phyloP scores from a whole-genome alignment of 148 eudicot genomes.

The Rhododendron simsii region DNA sequence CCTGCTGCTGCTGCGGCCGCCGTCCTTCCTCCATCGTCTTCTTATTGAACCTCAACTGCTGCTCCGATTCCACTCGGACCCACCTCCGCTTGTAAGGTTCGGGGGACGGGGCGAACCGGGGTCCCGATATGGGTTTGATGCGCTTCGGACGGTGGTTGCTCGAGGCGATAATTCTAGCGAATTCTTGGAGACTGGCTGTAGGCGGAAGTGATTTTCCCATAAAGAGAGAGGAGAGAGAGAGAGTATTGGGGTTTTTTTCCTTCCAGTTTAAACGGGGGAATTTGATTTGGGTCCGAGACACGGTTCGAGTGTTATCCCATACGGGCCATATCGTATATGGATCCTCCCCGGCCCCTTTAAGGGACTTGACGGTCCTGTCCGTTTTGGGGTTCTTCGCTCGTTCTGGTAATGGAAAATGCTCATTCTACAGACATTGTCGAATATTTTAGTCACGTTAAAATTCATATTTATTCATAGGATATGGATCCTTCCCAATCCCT shows the following conservation, averaged over 20 bases:
- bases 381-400: no score
- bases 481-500: no score
- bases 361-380: no score
- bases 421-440: no score
- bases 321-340: no score
- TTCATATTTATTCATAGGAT: no score
- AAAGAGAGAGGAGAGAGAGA: neutral
- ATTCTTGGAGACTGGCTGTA: slow-evolving; percentile 23
- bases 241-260: neutral
- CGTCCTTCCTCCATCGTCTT: slow-evolving; percentile 20
- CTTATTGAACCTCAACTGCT: slow-evolving; percentile 8
- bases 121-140: slow-evolving; percentile 17
- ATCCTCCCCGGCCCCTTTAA: no score
- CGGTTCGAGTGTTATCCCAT: neutral
- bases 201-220: slow-evolving; percentile 49
- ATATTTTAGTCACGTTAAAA: no score
- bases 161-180: slow-evolving; percentile 29
- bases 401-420: no score
- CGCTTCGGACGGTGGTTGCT: slow-evolving; percentile 25
- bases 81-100: slow-evolving; percentile 9
- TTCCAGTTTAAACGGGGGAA: neutral
- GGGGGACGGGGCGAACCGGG: slow-evolving; percentile 5
- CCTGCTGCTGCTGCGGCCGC: neutral
- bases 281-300: neutral
- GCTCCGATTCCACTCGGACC: slow-evolving; percentile 34